phyloP scores from a whole-genome alignment of 106 monocot species.

The Acorus gramineus region DNA sequence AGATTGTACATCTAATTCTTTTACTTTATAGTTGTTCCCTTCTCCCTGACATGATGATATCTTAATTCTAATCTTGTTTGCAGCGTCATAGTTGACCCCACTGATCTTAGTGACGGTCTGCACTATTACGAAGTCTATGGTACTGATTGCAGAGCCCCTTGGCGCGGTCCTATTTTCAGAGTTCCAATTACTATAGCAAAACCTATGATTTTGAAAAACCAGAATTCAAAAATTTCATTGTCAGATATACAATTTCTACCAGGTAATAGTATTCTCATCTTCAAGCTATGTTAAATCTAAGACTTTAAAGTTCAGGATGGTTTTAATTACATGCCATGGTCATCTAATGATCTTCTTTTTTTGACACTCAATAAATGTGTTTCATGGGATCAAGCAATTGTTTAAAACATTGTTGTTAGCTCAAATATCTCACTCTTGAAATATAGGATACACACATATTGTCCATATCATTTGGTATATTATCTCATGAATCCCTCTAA shows the following conservation, averaged over 20 bases:
- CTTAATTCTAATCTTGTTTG: constrained; percentile 9
- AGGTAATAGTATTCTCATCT: constrained; percentile 26
- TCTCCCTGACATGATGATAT: neutral
- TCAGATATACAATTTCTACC: constrained; percentile 56
- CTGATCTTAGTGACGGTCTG: constrained; percentile 56
- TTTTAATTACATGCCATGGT: too few relatives aligned
- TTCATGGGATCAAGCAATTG: too few relatives aligned
- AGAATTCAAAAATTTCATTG: constrained; percentile 49
- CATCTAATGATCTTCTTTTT: too few relatives aligned
- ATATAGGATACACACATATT: too few relatives aligned
- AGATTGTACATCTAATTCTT: too few relatives aligned
- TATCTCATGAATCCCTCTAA: too few relatives aligned
- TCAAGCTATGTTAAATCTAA: neutral
- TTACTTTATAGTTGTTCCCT: neutral
- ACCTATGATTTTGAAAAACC: constrained; percentile 30
- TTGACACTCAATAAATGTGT: too few relatives aligned
- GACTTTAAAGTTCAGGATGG: too few relatives aligned
- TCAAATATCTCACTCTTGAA: too few relatives aligned
- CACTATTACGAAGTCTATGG: constrained; percentile 92
- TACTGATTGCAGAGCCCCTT: constrained; percentile 70
- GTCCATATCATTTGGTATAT: too few relatives aligned
- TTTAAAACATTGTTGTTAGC: too few relatives aligned
- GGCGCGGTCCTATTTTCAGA: constrained; percentile 89
- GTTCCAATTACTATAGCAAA: constrained; percentile 84
- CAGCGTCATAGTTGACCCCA: constrained; percentile 90